Percentiles rank a stretch among this genome's conserved stretches.
These are phyloP conservation scores for Colletotrichum camelliae DNA, from an alignment of 2,329 filamentous ascomycete genomes.

Conservation along the genomic window DNA sequence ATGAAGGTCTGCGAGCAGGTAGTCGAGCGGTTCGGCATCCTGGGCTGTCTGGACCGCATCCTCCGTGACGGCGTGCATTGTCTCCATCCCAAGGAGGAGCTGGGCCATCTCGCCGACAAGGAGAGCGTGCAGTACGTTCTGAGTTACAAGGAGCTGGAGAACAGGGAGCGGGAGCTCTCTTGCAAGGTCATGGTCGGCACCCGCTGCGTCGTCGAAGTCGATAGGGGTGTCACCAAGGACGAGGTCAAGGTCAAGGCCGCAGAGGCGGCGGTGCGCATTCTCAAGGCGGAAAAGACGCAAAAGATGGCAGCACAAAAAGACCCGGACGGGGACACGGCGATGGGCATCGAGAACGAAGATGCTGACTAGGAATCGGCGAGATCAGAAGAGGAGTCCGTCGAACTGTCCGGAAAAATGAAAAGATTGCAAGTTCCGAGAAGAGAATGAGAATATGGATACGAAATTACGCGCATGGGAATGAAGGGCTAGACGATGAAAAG, in stretches of 20 bases:
- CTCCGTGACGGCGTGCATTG: slow-evolving; percentile 64
- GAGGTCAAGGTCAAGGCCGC: slow-evolving; percentile 64
- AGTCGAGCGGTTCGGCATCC: slow-evolving; percentile 67
- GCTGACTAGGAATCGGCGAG: background rate
- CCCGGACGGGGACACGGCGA: background rate
- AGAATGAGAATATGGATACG: background rate
- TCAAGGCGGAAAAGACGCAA: slow-evolving; percentile 27
- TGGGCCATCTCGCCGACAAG: slow-evolving; percentile 63
- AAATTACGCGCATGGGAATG: background rate
- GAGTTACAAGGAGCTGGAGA: slow-evolving; percentile 26
- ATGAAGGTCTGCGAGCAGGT: slow-evolving; percentile 65
- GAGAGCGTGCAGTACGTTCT: slow-evolving; percentile 61
- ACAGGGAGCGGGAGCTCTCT: slow-evolving; percentile 32
- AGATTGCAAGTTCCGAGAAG: background rate
- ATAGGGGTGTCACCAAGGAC: slow-evolving; percentile 50
- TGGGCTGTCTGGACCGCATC: slow-evolving; percentile 66
- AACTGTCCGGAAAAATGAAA: background rate
- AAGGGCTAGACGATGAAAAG: background rate
- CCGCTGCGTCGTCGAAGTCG: slow-evolving; percentile 48
- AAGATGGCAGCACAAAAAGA: background rate
- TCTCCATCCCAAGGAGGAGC: slow-evolving; percentile 69
- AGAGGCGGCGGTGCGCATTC: slow-evolving; percentile 48
- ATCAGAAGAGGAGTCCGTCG: background rate
- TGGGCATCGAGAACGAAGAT: background rate
- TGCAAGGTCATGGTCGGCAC: slow-evolving; percentile 59